phyloP scores from a whole-genome alignment of 768 basidiomycete genomes.

The Termitomyces sp. region DNA sequence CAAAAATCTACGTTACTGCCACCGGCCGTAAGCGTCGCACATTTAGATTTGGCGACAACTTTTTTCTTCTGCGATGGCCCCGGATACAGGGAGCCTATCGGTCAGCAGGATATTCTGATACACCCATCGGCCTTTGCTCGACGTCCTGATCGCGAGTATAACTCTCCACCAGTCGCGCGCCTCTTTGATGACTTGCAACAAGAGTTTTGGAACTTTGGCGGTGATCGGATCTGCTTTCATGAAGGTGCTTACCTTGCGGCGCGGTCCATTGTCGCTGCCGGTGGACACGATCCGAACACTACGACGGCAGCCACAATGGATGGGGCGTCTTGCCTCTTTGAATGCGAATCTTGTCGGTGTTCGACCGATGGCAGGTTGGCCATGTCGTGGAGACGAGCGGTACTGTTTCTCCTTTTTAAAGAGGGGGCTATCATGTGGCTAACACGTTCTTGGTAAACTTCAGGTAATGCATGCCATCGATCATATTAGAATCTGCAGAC shows the following conservation, averaged over 20 bases:
- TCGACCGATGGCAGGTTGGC: conserved; percentile 12
- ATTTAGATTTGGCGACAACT: conserved; percentile 22
- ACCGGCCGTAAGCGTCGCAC: neutral
- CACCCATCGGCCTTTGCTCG: conserved; percentile 15
- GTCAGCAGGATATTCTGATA: conserved; percentile 13
- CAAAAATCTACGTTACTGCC: conserved; percentile 9
- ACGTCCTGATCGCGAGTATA: conserved; percentile 7
- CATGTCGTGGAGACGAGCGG: conserved; percentile 21
- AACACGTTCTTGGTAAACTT: conserved; percentile 1
- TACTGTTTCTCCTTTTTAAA: conserved; percentile 35
- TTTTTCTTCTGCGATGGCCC: conserved; percentile 17
- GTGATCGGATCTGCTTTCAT: conserved; percentile 15
- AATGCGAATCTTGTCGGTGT: conserved; percentile 18
- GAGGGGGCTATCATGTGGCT: conserved; percentile 18
- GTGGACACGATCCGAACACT: conserved; percentile 19
- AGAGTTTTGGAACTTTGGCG: conserved; percentile 18
- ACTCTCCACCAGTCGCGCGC: conserved; percentile 8
- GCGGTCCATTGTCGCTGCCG: conserved; percentile 10
- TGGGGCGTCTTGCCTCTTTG: conserved; percentile 17
- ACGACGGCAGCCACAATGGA: conserved; percentile 22
- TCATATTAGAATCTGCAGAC: conserved; percentile 7
- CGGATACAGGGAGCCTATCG: conserved; percentile 14
- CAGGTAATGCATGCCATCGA: conserved; percentile 14
- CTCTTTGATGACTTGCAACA: conserved; percentile 19
- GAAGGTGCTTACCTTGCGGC: conserved; percentile 16